phyloP scores from a whole-genome alignment of 2,329 filamentous ascomycete genomes.

The Tolypocladium cylindrosporum region DNA sequence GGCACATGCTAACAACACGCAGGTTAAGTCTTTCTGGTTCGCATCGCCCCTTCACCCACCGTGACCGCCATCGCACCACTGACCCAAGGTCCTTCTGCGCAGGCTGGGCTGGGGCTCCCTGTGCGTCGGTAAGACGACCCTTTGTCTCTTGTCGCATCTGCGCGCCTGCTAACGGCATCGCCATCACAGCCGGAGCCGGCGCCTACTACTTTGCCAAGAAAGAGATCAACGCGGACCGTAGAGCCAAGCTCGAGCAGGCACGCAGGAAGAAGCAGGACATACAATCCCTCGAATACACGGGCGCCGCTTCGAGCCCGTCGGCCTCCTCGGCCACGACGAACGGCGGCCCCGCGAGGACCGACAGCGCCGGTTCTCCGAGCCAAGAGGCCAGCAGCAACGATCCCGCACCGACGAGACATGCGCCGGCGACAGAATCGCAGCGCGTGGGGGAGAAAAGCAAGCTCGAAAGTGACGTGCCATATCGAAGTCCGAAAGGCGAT shows the following conservation, averaged over 20 bases:
- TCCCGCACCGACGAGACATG: conserved; percentile 78
- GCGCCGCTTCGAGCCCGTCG: conserved; percentile 23
- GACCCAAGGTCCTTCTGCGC: conserved; percentile 4
- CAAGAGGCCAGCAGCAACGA: conserved; percentile 59
- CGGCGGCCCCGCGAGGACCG: conserved; percentile 46
- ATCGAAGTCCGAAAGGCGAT: conserved; percentile 72
- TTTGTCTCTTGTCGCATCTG: too few relatives aligned
- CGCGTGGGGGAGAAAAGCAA: conserved; percentile 70
- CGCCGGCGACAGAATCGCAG: conserved; percentile 59
- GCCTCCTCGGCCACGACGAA: conserved; percentile 26
- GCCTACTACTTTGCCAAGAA: conserved; percentile 96
- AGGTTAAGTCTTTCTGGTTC: conserved; percentile 60
- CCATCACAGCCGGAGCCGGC: conserved; percentile 62
- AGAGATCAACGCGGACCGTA: conserved; percentile 84
- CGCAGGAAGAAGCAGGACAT: conserved; percentile 52
- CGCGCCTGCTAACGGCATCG: conserved; percentile 8
- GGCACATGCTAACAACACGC: conserved; percentile 2
- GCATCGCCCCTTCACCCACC: conserved; percentile 8
- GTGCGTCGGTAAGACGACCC: conserved; percentile 56
- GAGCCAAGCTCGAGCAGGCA: conserved; percentile 57
- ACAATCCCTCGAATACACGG: conserved; percentile 41
- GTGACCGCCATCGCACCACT: neutral
- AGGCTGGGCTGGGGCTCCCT: conserved; percentile 91
- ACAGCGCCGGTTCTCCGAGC: conserved; percentile 52
- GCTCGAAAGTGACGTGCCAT: conserved; percentile 74